Conservation (phyloP, 805 yeast species). For the Saturnispora quitensis region DNA sequence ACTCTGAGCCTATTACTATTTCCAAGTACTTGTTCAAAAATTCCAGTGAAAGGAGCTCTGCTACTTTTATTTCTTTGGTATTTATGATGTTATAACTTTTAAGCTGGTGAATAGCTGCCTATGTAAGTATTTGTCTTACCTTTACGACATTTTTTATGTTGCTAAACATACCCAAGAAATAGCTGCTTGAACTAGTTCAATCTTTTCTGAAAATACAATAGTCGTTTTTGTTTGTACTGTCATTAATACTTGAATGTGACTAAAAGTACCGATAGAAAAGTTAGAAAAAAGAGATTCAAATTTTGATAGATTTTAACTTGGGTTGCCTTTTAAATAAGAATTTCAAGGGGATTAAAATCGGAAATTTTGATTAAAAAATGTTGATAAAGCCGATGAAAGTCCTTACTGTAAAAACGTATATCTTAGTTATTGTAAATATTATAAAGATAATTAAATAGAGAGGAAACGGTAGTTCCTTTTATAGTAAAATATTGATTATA, state of each 20-base stretch:
- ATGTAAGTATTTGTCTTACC: neutral
- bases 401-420: too few relatives aligned
- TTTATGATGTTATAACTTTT: neutral
- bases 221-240: neutral
- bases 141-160: neutral
- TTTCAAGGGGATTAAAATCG: neutral
- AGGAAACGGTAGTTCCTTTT: too few relatives aligned
- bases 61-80: neutral
- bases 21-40: slow-evolving; percentile 2
- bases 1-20: neutral
- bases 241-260: neutral
- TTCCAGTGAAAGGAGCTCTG: neutral
- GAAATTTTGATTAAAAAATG: neutral
- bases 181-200: slow-evolving; percentile 6
- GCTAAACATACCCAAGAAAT: slow-evolving; percentile 8
- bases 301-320: neutral
- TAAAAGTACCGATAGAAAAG: neutral
- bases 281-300: neutral
- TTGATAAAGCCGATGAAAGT: too few relatives aligned
- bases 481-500: too few relatives aligned
- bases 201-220: slow-evolving; percentile 3
- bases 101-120: neutral
- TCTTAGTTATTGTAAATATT: too few relatives aligned
- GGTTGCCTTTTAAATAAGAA: neutral
- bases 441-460: too few relatives aligned